Conservation (phyloP, 768 basidiomycete genomes). For the Tubosaeta brunneosetosa region DNA sequence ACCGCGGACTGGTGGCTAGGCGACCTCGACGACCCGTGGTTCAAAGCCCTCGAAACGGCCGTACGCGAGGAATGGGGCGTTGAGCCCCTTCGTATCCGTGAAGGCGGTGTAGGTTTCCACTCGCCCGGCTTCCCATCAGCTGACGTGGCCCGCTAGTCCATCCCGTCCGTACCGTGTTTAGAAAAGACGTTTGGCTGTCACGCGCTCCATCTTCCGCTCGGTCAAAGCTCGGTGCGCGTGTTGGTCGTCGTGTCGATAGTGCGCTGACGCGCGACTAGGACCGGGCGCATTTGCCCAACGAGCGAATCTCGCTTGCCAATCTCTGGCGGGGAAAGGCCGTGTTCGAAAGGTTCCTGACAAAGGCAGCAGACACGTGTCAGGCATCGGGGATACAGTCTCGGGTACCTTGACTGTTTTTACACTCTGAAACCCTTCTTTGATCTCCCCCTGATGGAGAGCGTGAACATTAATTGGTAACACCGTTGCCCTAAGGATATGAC, state of each 20-base stretch:
- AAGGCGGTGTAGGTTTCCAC: conserved; percentile 72
- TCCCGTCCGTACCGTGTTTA: conserved; percentile 89
- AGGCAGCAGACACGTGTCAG: conserved; percentile 36
- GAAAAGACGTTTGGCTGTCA: conserved; percentile 89
- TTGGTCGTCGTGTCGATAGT: not conserved
- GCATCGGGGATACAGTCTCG: not conserved
- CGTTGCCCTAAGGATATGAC: not conserved
- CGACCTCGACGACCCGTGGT: conserved; percentile 78
- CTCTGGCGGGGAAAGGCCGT: conserved; percentile 74
- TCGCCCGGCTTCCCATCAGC: not conserved
- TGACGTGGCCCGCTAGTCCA: conserved; percentile 51
- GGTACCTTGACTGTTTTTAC: not conserved
- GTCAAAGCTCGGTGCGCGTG: conserved; percentile 73
- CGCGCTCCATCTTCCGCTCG: conserved; percentile 91
- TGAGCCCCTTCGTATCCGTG: conserved; percentile 81
- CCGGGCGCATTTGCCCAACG: conserved; percentile 91
- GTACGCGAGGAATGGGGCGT: conserved; percentile 85
- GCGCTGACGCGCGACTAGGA: conserved; percentile 45
- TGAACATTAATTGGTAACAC: not conserved
- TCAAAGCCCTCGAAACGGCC: conserved; percentile 77
- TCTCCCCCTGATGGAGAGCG: not conserved
- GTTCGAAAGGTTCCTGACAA: conserved; percentile 65
- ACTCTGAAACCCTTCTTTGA: not conserved
- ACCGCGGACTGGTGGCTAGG: conserved; percentile 97
- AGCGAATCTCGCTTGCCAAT: conserved; percentile 83